Percentiles rank a stretch among this genome's conserved stretches.
Evolutionary conservation across 2,329 filamentous ascomycete genomes (phyloP).

Genomic region (Sclerotinia subarctica): DNA sequence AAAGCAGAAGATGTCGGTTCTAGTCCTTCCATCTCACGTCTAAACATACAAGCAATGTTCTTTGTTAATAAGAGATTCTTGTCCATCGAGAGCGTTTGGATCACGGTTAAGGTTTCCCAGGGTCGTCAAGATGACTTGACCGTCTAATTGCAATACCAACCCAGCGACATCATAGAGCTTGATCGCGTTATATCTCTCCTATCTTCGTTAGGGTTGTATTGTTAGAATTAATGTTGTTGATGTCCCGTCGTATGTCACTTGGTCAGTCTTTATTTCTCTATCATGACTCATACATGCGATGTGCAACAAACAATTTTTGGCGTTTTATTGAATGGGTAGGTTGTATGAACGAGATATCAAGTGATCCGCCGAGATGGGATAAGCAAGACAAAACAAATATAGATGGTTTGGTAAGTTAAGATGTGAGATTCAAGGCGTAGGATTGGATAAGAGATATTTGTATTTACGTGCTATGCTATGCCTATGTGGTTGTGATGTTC

Average conservation of each 20-base stretch:
- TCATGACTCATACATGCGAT: neutral
- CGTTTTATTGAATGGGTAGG: no score
- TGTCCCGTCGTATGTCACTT: neutral
- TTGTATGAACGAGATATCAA: neutral
- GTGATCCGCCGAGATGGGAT: neutral
- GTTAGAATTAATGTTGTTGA: neutral
- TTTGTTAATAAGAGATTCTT: neutral
- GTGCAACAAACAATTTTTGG: neutral
- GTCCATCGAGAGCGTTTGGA: neutral
- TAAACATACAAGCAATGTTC: neutral
- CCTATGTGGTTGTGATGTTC: no score
- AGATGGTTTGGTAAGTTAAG: no score
- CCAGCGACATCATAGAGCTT: neutral
- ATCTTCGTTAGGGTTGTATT: neutral
- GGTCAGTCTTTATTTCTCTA: neutral
- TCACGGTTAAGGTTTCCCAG: neutral
- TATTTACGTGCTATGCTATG: no score
- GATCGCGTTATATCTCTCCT: neutral
- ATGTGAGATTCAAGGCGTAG: no score
- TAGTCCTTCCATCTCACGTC: neutral
- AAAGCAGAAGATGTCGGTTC: no score
- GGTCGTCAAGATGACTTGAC: neutral
- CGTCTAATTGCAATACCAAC: neutral
- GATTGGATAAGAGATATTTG: no score
- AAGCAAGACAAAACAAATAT: neutral